phyloP scores from a whole-genome alignment of 2,329 filamentous ascomycete genomes.

The Emergomyces orientalis region DNA sequence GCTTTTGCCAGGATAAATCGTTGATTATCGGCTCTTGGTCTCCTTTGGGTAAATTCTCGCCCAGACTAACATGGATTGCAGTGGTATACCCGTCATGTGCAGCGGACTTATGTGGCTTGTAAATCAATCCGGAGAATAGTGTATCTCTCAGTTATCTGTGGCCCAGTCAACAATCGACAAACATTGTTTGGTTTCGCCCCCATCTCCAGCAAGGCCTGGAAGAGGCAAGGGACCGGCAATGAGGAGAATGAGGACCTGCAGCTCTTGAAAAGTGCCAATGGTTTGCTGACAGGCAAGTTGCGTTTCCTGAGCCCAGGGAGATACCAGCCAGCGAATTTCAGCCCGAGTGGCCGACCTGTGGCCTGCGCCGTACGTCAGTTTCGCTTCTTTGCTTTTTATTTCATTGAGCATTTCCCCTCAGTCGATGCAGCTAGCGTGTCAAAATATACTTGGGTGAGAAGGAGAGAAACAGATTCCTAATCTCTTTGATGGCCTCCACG shows the following conservation, averaged over 20 bases:
- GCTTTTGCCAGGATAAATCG: not conserved
- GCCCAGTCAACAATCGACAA: conserved; percentile 3
- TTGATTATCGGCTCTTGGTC: not conserved
- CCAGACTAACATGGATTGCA: not conserved
- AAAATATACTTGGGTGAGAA: not conserved
- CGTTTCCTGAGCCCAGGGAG: not conserved
- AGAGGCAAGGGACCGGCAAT: not conserved
- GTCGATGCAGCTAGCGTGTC: conserved; percentile 3
- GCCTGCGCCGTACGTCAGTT: conserved; percentile 1
- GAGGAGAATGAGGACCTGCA: conserved; percentile 5
- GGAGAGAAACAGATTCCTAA: not conserved
- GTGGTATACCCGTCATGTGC: conserved; percentile 1
- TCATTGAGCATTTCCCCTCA: conserved; percentile 4
- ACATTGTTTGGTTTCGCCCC: conserved; percentile 1
- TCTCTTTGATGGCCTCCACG: conserved; percentile 7
- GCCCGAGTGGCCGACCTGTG: not conserved
- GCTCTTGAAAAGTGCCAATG: not conserved
- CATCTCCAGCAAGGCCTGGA: not conserved
- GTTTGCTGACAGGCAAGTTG: not conserved
- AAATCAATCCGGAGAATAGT: not conserved
- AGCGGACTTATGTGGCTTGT: not conserved
- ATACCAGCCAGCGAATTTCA: not conserved
- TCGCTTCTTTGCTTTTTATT: conserved; percentile 2
- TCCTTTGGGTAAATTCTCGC: not conserved
- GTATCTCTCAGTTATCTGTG: not conserved